Evolutionary conservation across 306 rosid genomes (phyloP).

Genomic region (Hippophae gyantsensis): DNA sequence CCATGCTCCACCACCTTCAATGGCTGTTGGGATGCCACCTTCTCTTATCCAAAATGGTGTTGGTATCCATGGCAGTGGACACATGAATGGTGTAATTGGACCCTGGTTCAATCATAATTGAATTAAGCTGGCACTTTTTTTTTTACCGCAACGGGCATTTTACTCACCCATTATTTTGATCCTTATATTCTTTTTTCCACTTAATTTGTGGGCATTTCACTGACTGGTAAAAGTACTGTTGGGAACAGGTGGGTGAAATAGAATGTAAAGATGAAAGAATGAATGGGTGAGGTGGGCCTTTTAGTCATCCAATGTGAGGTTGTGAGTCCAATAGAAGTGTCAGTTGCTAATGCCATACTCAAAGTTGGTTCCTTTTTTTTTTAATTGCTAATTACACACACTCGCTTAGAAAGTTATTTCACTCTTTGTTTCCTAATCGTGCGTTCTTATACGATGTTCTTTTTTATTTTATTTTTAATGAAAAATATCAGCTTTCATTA

Average conservation of each 20-base stretch:
- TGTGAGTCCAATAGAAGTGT: constrained; percentile 46
- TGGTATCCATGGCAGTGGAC: constrained; percentile 85
- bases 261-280: constrained; percentile 12
- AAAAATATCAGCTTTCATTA: too few species aligned
- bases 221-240: constrained; percentile 41
- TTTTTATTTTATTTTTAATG: too few species aligned
- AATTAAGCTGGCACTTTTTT: constrained; percentile 24
- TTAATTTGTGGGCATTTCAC: constrained; percentile 54
- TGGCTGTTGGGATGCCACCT: constrained; percentile 57
- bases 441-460: too few species aligned
- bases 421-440: not conserved
- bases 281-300: constrained; percentile 1
- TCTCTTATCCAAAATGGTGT: constrained; percentile 62
- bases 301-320: constrained; percentile 16
- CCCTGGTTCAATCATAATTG: constrained; percentile 87
- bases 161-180: constrained; percentile 15
- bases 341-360: constrained; percentile 57
- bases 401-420: constrained; percentile 22
- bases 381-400: constrained; percentile 31
- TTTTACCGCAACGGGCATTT: constrained; percentile 14
- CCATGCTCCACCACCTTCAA: constrained; percentile 44
- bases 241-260: constrained; percentile 29
- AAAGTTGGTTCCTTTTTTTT: constrained; percentile 27
- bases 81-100: constrained; percentile 82
- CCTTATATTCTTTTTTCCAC: constrained; percentile 13